phyloP scores from a whole-genome alignment of 1,139 yeast species.

The Suhomyces maxii region DNA sequence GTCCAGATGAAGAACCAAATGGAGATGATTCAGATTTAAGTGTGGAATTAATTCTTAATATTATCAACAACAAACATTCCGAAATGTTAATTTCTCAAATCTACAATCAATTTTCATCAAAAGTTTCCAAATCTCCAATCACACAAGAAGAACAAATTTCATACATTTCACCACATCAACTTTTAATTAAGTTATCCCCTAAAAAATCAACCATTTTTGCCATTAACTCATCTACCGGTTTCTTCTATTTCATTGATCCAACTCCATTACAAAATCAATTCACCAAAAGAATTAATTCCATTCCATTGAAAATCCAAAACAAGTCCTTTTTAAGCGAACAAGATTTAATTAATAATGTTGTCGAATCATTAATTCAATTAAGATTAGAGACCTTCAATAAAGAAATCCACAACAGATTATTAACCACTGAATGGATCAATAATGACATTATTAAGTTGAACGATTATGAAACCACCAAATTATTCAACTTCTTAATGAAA shows the following conservation, averaged over 20 bases:
- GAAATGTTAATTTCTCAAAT: slow-evolving; percentile 31
- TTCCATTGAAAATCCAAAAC: slow-evolving; percentile 19
- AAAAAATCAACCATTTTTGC: slow-evolving; percentile 39
- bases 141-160: slow-evolving; percentile 12
- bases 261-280: slow-evolving; percentile 38
- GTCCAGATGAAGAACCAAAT: slow-evolving; percentile 12
- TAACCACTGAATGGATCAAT: slow-evolving; percentile 67
- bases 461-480: slow-evolving; percentile 35
- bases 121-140: neutral
- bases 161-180: slow-evolving; percentile 36
- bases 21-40: slow-evolving; percentile 31
- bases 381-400: slow-evolving; percentile 55
- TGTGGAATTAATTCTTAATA: slow-evolving; percentile 36
- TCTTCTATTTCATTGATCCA: slow-evolving; percentile 46
- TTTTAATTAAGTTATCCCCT: slow-evolving; percentile 36
- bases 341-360: slow-evolving; percentile 33
- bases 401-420: slow-evolving; percentile 53
- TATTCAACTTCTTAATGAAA: slow-evolving; percentile 18
- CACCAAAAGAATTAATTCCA: slow-evolving; percentile 36
- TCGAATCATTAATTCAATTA: slow-evolving; percentile 43
- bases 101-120: slow-evolving; percentile 11
- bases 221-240: slow-evolving; percentile 48
- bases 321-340: slow-evolving; percentile 29
- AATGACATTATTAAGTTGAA: slow-evolving; percentile 54
- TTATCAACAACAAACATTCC: slow-evolving; percentile 41